These are phyloP conservation scores for Sedum album DNA, from an alignment of 164 flowering plant species.

Conservation along the genomic window DNA sequence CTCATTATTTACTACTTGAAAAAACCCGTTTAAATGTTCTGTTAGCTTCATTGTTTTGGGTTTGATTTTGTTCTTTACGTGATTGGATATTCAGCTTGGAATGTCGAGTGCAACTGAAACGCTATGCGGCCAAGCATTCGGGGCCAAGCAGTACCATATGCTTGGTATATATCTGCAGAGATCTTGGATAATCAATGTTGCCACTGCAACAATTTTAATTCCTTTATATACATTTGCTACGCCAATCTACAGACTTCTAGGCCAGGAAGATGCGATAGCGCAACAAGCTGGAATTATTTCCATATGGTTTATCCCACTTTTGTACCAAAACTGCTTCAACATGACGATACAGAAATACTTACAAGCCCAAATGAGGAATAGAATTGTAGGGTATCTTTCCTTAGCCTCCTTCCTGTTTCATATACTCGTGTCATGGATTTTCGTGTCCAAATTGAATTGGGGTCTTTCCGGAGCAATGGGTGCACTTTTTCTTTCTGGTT, in stretches of 20 bases:
- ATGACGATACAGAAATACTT: slow-evolving; percentile 21
- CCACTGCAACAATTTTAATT: slow-evolving; percentile 11
- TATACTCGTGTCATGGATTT: slow-evolving; percentile 19
- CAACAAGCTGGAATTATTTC: slow-evolving; percentile 10
- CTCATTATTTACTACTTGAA: not conserved
- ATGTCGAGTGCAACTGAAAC: slow-evolving; percentile 30
- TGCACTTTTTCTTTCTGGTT: slow-evolving; percentile 11
- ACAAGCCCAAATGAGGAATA: slow-evolving; percentile 21
- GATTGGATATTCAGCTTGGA: slow-evolving; percentile 13
- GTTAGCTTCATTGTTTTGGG: not conserved
- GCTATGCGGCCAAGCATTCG: slow-evolving; percentile 30
- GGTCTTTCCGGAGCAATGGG: slow-evolving; percentile 21
- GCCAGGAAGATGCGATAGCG: not conserved
- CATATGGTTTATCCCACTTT: slow-evolving; percentile 18
- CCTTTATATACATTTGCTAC: slow-evolving; percentile 14
- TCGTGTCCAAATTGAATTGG: slow-evolving; percentile 11
- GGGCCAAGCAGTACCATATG: slow-evolving; percentile 27
- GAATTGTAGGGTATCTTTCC: slow-evolving; percentile 15
- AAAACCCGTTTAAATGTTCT: no score
- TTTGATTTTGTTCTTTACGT: no score
- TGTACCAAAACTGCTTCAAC: slow-evolving; percentile 9
- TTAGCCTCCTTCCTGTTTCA: slow-evolving; percentile 14
- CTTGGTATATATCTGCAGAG: slow-evolving; percentile 23
- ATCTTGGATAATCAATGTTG: slow-evolving; percentile 20
- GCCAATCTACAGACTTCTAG: not conserved